Evolutionary conservation across 225 moss, liverwort and hornwort genomes (phyloP), one percentile per base, ranked within the genome.

Genomic region (Asterella californica): DNA sequence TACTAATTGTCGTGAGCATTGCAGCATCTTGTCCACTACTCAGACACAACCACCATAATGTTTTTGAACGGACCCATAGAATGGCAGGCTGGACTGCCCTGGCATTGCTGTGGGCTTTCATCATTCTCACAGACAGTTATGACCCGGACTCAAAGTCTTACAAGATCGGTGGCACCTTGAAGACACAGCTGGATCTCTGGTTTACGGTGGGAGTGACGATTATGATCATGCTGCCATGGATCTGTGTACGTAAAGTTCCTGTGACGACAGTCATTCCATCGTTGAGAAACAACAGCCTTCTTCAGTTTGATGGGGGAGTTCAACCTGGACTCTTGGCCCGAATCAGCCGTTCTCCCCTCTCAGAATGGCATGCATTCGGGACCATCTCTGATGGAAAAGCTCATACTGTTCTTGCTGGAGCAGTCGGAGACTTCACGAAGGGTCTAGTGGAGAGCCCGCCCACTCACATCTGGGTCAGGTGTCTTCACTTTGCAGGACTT

Each of bases 341-440:
- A 60, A 78, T 87, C 37, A 84, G 83, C 34, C 84, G 76, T 49
- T 82, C 82, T 55, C 85, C 87, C 7, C 77, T 87, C 22, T 82
- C 83, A 0, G 85, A 87, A 54, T 87, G 87, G 87, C 84, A 87
- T 54, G 79, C 87, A 1, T 87, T 87, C 30, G 87, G 87, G 25
- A 78, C 78, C 36, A 82, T 80, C 29, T 87, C 87, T 17, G 87
- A 87, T 69, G 87, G 82, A 7, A n/a, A 49, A 5, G 22, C 57
- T 6, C 79, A 85, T 73, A 82, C 80, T 4, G 63, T 85, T 32
- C 49, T 84, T 1, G 82, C 76, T 2, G 87, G 85, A n/a, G 87
- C 85, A 29, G 85, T 87, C 18, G 87, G 84, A 6, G 84, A 85
- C n/a, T 85, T 82, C 77, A 84, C 87, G 36, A 87, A 84, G 74